phyloP scores from a whole-genome alignment of 2,329 filamentous ascomycete species.

The Talaromyces sp. region DNA sequence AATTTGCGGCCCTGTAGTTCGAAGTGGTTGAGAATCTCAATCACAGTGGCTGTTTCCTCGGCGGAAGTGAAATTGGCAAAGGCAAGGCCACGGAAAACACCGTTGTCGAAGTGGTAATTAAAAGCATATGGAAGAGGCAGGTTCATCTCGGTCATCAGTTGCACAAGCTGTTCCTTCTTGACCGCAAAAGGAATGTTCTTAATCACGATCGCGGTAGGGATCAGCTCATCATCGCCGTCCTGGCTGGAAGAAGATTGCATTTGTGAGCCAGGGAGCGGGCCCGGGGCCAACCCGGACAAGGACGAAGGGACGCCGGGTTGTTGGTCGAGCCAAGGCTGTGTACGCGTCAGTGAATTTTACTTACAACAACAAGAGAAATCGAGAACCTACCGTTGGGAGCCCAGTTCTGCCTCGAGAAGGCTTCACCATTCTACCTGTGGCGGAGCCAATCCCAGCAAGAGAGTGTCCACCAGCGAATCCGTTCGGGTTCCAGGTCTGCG shows the following conservation, averaged over 20 bases:
- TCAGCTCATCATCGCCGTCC: slow-evolving; percentile 69
- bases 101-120: slow-evolving; percentile 99
- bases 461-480: slow-evolving; percentile 63
- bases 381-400: slow-evolving; percentile 64
- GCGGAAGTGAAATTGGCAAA: slow-evolving; percentile 98
- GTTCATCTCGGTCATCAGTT: slow-evolving; percentile 89
- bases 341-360: slow-evolving; percentile 8
- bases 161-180: slow-evolving; percentile 90
- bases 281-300: slow-evolving; percentile 10
- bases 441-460: slow-evolving; percentile 59
- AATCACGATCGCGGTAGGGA: slow-evolving; percentile 96
- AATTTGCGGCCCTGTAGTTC: slow-evolving; percentile 92
- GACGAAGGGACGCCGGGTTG: slow-evolving; percentile 39
- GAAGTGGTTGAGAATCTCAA: slow-evolving; percentile 90
- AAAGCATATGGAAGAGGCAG: slow-evolving; percentile 95
- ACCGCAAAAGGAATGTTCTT: slow-evolving; percentile 99
- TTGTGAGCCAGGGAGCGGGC: slow-evolving; percentile 12
- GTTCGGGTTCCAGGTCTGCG: slow-evolving; percentile 75
- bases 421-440: slow-evolving; percentile 53
- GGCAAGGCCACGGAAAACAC: slow-evolving; percentile 89
- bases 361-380: background rate
- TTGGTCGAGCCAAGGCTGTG: slow-evolving; percentile 60
- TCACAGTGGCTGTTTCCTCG: slow-evolving; percentile 87
- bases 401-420: slow-evolving; percentile 54
- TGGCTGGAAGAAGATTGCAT: slow-evolving; percentile 33